Evolutionary conservation across 2,329 filamentous ascomycete species (phyloP).

Genomic region (Diaporthe velutina): DNA sequence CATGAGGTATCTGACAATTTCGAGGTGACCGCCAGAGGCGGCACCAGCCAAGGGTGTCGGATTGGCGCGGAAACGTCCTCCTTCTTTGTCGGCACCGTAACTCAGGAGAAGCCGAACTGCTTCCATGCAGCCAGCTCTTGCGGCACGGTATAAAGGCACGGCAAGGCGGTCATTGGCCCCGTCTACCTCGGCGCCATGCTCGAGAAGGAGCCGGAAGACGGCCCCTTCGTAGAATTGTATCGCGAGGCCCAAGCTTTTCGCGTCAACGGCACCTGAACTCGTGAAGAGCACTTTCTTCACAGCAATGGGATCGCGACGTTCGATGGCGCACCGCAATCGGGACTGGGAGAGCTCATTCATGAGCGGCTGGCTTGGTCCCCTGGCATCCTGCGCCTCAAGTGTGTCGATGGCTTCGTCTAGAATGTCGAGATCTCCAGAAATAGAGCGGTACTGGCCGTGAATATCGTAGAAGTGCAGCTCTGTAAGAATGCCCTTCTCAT

Average conservation of each 20-base stretch:
- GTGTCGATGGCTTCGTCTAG: background rate
- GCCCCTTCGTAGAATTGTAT: background rate
- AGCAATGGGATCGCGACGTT: background rate
- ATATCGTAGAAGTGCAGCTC: background rate
- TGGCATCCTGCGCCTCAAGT: background rate
- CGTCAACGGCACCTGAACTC: background rate
- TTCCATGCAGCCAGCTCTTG: background rate
- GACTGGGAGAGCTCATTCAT: background rate
- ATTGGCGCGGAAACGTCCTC: fast-evolving
- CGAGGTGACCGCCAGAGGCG: background rate
- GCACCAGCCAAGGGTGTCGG: background rate
- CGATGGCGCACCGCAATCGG: background rate
- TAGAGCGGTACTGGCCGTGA: background rate
- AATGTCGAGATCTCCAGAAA: background rate
- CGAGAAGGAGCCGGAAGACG: background rate
- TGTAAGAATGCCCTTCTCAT: background rate
- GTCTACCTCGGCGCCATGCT: background rate
- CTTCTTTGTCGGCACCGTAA: background rate
- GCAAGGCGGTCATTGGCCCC: background rate
- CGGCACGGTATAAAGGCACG: background rate
- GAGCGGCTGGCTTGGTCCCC: background rate
- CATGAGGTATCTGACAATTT: background rate
- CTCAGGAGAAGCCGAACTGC: background rate
- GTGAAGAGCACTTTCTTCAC: background rate
- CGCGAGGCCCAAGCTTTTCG: background rate